A percentile compares a stretch with the other conserved stretches of the same genome.
Evolutionary conservation across 2,329 filamentous ascomycete genomes (phyloP).

Genomic region (Onygenales sp.): DNA sequence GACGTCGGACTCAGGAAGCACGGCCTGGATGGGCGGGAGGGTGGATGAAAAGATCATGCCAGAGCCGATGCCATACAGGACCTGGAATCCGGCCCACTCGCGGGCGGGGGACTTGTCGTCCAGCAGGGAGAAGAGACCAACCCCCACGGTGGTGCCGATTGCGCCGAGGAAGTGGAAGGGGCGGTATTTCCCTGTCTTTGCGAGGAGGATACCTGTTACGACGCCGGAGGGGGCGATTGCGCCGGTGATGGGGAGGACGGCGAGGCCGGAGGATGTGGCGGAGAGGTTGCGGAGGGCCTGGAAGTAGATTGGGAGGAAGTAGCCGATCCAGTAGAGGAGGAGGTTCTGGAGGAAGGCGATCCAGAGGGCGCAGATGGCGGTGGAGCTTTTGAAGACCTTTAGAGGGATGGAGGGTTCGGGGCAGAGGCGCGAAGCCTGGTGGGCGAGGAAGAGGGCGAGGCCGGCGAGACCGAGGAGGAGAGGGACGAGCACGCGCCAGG

Average conservation of each 20-base stretch:
- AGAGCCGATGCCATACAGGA: conserved; percentile 31
- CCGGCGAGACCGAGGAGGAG: conserved; percentile 36
- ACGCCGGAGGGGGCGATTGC: conserved; percentile 13
- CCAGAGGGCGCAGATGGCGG: conserved; percentile 19
- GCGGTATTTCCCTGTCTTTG: conserved; percentile 20
- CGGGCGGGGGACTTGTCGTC: conserved; percentile 26
- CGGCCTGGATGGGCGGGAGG: conserved; percentile 37
- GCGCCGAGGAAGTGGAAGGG: conserved; percentile 29
- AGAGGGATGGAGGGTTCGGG: conserved; percentile 28
- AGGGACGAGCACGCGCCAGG: conserved; percentile 31
- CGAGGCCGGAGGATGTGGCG: conserved; percentile 19
- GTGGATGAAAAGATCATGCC: conserved; percentile 35
- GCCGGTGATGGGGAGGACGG: conserved; percentile 13
- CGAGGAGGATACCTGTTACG: conserved; percentile 19
- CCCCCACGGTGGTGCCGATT: conserved; percentile 29
- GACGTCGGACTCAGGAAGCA: conserved; percentile 18
- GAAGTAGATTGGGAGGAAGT: conserved; percentile 36
- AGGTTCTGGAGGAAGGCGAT: conserved; percentile 30
- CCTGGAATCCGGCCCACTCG: conserved; percentile 35
- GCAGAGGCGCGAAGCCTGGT: conserved; percentile 15
- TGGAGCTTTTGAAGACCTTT: conserved; percentile 33
- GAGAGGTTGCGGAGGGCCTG: conserved; percentile 26
- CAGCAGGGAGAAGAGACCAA: conserved; percentile 35
- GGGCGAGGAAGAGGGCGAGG: conserved; percentile 23
- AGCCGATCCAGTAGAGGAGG: conserved; percentile 26